A percentile compares a stretch with the other conserved stretches of the same genome.
Evolutionary conservation across 768 basidiomycete species (phyloP).

Genomic region (Pleurotus tuoliensis): DNA sequence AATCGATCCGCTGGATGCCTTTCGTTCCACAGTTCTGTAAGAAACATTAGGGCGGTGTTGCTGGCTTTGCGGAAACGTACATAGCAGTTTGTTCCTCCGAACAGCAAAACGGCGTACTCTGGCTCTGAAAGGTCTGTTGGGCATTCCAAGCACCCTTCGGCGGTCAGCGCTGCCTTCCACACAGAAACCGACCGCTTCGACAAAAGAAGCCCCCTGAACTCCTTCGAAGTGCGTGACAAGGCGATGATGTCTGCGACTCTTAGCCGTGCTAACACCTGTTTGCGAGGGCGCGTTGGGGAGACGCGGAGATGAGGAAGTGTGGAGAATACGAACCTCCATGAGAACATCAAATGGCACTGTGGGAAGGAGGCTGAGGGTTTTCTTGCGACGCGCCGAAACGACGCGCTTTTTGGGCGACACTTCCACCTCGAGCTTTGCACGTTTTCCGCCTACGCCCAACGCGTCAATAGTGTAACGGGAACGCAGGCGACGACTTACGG

Average conservation of each 20-base stretch:
- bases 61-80: background rate
- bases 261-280: background rate
- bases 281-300: background rate
- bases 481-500: too few species aligned
- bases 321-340: background rate
- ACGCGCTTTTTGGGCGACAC: too few species aligned
- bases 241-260: background rate
- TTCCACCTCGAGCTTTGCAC: too few species aligned
- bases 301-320: background rate
- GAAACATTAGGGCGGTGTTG: background rate
- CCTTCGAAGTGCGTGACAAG: background rate
- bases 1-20: background rate
- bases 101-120: background rate
- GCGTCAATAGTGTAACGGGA: too few species aligned
- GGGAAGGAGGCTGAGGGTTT: background rate
- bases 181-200: background rate
- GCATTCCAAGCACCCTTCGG: background rate
- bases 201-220: background rate
- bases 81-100: background rate
- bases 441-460: too few species aligned
- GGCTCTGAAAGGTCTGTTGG: background rate
- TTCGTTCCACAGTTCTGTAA: background rate
- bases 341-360: background rate
- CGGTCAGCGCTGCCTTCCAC: background rate
- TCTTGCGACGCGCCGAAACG: background rate